Conservation (phyloP, 2,329 filamentous ascomycete genomes). For the Phialophora verrucosa region DNA sequence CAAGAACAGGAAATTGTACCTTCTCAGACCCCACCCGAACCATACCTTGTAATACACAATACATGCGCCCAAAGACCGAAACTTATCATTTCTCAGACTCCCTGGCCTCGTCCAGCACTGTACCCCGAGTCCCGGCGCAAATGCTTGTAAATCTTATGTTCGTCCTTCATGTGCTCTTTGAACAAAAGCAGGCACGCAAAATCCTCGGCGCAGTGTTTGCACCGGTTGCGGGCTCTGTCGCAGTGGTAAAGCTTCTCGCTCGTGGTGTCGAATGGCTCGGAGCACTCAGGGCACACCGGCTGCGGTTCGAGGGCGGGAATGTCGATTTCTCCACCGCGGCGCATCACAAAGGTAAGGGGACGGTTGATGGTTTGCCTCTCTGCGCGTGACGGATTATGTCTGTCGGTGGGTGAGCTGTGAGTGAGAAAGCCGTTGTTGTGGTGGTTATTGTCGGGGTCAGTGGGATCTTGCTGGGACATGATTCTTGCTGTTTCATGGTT, state of each 20-base stretch:
- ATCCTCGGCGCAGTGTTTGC: background rate
- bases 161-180: background rate
- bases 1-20: background rate
- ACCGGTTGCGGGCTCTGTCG: conserved; percentile 1
- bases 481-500: background rate
- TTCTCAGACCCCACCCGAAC: background rate
- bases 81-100: background rate
- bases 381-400: conserved; percentile 8
- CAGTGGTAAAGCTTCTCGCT: conserved; percentile 10
- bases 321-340: conserved; percentile 24
- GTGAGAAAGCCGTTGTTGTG: background rate
- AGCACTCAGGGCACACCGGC: conserved; percentile 17
- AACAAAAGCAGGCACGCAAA: background rate
- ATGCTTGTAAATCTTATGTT: background rate
- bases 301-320: conserved; percentile 6
- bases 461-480: background rate
- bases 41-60: background rate
- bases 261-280: conserved; percentile 3
- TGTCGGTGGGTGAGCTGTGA: conserved; percentile 9
- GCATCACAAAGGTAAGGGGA: conserved; percentile 17
- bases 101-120: background rate
- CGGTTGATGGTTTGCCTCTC: conserved; percentile 20
- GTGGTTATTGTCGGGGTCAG: background rate
- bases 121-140: background rate
- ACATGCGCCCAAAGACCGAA: background rate